A percentile compares a stretch with the other conserved stretches of the same genome.
phyloP scores from a whole-genome alignment of 352 stramenopile genomes.

The Blastocystis hominis region DNA sequence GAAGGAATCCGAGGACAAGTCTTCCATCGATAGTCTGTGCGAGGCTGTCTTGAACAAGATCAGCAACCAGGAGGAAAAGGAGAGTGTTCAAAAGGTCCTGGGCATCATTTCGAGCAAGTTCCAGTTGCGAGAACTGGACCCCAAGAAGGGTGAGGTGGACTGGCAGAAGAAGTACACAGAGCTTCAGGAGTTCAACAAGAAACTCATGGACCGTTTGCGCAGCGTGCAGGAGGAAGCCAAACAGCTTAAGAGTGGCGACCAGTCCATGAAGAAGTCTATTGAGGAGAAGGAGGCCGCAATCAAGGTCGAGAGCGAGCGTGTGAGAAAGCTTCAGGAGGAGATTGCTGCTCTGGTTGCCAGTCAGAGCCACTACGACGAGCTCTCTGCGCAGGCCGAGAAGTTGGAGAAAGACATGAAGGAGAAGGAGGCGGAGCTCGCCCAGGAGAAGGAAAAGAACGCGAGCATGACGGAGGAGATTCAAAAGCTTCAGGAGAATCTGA shows the following conservation, averaged over 20 bases:
- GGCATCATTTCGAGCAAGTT: constrained; percentile 11
- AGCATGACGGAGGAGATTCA: neutral
- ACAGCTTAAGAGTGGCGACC: neutral
- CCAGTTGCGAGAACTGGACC: neutral
- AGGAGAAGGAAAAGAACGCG: constrained; percentile 36
- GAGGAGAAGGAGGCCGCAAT: constrained; percentile 23
- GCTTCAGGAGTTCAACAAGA: constrained; percentile 48
- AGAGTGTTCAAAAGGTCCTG: constrained; percentile 15
- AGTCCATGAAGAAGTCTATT: constrained; percentile 13
- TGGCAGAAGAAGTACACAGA: constrained; percentile 29
- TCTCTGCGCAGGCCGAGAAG: constrained; percentile 1
- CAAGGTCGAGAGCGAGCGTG: constrained; percentile 23
- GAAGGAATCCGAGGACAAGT: neutral
- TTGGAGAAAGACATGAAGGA: constrained; percentile 17
- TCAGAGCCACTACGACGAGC: neutral
- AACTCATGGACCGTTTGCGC: constrained; percentile 14
- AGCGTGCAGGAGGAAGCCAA: constrained; percentile 3
- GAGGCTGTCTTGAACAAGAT: constrained; percentile 36
- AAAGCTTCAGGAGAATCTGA: constrained; percentile 12
- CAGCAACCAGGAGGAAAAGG: constrained; percentile 13
- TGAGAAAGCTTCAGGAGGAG: constrained; percentile 62
- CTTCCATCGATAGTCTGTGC: neutral
- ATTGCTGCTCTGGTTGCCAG: constrained; percentile 65
- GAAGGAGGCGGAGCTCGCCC: neutral
- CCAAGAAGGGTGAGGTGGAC: neutral